Evolutionary conservation across 148 eudicot species (phyloP).

Genomic region (Rheum nobile): DNA sequence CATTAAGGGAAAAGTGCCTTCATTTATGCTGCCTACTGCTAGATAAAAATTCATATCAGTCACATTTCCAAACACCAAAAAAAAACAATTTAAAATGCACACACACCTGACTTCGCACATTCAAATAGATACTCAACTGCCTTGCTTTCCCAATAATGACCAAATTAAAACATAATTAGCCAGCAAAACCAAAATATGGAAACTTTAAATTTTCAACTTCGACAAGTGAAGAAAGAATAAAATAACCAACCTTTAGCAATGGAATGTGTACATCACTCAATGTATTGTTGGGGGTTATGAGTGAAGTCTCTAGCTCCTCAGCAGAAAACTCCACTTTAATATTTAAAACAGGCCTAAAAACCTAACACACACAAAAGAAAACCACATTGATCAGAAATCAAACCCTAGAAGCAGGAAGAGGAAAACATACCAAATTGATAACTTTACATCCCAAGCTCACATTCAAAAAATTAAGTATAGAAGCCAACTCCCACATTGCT

Average conservation of each 20-base stretch:
- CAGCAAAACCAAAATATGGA: neutral
- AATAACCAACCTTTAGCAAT: slow-evolving; percentile 71
- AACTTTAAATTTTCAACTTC: neutral
- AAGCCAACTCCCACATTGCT: slow-evolving; percentile 94
- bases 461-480: slow-evolving; percentile 72
- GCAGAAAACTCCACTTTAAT: slow-evolving; percentile 74
- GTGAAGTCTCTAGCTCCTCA: slow-evolving; percentile 94
- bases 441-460: slow-evolving; percentile 26
- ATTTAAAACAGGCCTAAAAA: slow-evolving; percentile 73
- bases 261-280: slow-evolving; percentile 84
- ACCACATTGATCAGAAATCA: slow-evolving; percentile 2
- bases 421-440: neutral
- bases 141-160: neutral
- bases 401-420: slow-evolving; percentile 3
- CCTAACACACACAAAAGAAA: slow-evolving; percentile 34
- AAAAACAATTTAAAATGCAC: neutral
- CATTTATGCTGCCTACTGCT: neutral
- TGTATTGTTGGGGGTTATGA: slow-evolving; percentile 67
- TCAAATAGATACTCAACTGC: neutral
- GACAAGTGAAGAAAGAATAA: neutral
- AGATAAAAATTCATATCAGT: neutral
- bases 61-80: neutral
- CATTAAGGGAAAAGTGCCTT: neutral
- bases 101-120: neutral
- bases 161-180: neutral